These are phyloP conservation scores for Vairimorpha apis DNA, from an alignment of 371 early-diverging fungal species.

Conservation along the genomic window DNA sequence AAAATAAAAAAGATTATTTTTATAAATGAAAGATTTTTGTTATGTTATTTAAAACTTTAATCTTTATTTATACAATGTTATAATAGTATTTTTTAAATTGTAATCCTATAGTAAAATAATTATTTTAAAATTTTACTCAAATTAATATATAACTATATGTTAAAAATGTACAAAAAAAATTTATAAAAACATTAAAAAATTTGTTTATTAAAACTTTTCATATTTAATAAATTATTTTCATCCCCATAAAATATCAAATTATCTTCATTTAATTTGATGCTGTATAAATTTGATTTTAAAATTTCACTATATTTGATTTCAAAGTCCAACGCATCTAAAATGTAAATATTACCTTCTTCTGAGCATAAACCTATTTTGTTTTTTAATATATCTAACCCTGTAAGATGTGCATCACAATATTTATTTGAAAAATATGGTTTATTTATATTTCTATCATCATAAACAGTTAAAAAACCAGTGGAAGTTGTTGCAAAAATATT, in stretches of 20 bases:
- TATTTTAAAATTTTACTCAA: no score
- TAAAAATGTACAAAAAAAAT: background rate
- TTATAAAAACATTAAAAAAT: background rate
- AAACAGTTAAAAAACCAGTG: constrained; percentile 17
- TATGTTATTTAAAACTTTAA: no score
- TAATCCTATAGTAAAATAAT: no score
- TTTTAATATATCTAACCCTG: constrained; percentile 22
- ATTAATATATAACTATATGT: no score
- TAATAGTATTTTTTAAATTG: no score
- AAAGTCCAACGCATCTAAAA: constrained; percentile 12
- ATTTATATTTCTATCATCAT: constrained; percentile 23
- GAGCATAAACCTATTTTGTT: constrained; percentile 23
- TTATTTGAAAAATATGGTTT: constrained; percentile 1
- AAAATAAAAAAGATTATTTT: no score
- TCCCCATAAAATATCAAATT: constrained; percentile 38
- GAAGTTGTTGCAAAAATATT: constrained; percentile 11
- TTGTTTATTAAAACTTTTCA: background rate
- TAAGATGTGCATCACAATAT: constrained; percentile 19
- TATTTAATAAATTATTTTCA: background rate
- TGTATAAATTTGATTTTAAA: constrained; percentile 16
- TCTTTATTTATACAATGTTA: no score
- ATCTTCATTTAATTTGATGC: constrained; percentile 21
- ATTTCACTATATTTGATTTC: constrained; percentile 6
- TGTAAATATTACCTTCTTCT: constrained; percentile 17
- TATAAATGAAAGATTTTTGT: no score